These are phyloP conservation scores for Lenzites betulinus DNA, from an alignment of 768 basidiomycete genomes.

Conservation along the genomic window DNA sequence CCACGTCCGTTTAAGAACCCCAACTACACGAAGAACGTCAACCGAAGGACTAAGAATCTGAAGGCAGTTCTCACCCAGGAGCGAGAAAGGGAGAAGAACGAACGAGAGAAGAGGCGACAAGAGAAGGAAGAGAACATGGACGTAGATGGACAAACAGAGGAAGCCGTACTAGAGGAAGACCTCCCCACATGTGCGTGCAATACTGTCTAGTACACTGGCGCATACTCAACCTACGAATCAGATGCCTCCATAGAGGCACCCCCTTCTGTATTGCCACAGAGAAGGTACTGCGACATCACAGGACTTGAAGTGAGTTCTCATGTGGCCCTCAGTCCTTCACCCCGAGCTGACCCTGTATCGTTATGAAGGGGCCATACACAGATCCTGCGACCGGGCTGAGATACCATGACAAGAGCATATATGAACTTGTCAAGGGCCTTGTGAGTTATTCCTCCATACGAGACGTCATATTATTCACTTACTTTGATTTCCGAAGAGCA, in stretches of 20 bases:
- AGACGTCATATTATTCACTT: background rate
- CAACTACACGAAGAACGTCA: constrained; percentile 66
- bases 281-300: constrained; percentile 84
- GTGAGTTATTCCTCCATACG: constrained; percentile 39
- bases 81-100: constrained; percentile 71
- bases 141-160: constrained; percentile 43
- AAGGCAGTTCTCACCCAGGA: constrained; percentile 80
- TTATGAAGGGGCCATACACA: constrained; percentile 71
- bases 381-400: constrained; percentile 79
- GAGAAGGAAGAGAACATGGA: constrained; percentile 62
- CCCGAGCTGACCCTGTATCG: too few species aligned
- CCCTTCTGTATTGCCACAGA: constrained; percentile 75
- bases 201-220: background rate
- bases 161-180: constrained; percentile 51
- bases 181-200: constrained; percentile 64
- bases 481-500: constrained; percentile 44
- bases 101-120: constrained; percentile 58
- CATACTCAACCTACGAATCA: constrained; percentile 27
- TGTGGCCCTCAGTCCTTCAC: too few species aligned
- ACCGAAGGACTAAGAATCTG: constrained; percentile 75
- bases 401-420: constrained; percentile 87
- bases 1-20: constrained; percentile 82
- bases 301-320: constrained; percentile 64
- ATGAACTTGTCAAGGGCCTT: constrained; percentile 75
- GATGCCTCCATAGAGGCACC: constrained; percentile 85